Base-by-base conservation (phyloP, 2,329 filamentous ascomycete genomes). In the Arachnopeziza araneosa region DNA sequence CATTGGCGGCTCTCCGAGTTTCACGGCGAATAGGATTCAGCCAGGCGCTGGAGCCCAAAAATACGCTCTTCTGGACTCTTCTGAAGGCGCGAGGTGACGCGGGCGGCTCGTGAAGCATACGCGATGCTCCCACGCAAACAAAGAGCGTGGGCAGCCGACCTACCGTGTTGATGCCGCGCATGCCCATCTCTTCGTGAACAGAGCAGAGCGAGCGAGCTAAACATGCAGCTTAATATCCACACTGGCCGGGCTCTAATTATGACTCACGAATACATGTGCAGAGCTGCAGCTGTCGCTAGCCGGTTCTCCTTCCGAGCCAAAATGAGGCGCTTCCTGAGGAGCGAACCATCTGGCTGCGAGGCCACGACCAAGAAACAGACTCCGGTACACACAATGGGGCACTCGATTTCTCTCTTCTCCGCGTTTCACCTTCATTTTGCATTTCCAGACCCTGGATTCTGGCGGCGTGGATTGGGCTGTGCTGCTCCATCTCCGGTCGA, bases 311-410 rank as follows among this genome's bases (percentile, higher is more conserved):
- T 64, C 65, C 55, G 59, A 67, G 60, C 44, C 51, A 57, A 30
- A 52, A 53, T 55, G 59, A 53, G 23, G 69, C 69, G 69, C 54
- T 60, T 69, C 64, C 61, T 66, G 66, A 69, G 59, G 68, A 65
- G 65, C 69, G 66, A 70, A 69, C 70, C 69, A 70, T 67, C 60
- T 62, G 67, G 69, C 61, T 67, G 19, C 44, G 36, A 58, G 68
- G 67, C 66, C 64, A 62, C 62, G 68, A 72, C 70, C 70, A 70
- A 72, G 70, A 72, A 72, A 72, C 69, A 63, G 36, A 44, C 36
- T 44, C 6, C 12, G 5, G 36, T 3, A 7, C 30, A 32, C 30
- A 32, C 7, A 12, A 44, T 44, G 36, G 36, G 36, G 36, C 36
- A 44, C 6, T 14, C 36, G 36, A 44, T 12, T n/a, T 44, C 36